Conservation (phyloP, 192 early-diverging fungal species). For the Coemansia sp. region DNA sequence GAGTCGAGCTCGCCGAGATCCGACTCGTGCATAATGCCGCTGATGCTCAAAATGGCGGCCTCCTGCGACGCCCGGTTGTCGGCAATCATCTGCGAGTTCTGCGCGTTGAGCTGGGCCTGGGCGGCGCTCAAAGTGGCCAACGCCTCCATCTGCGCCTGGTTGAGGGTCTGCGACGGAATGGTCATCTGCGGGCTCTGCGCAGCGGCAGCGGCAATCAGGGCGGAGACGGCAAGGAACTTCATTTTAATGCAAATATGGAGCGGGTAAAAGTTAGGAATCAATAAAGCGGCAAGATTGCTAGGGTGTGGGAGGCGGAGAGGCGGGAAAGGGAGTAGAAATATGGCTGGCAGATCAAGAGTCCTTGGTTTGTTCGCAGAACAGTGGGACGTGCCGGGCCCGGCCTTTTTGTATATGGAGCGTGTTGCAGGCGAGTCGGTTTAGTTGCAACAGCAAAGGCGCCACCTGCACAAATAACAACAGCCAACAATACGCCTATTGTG, state of each 20-base stretch:
- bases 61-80: slow-evolving; percentile 41
- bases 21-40: slow-evolving; percentile 19
- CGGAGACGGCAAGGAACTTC: slow-evolving; percentile 30
- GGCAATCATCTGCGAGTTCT: slow-evolving; percentile 43
- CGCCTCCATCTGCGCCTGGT: slow-evolving; percentile 39
- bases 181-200: slow-evolving; percentile 10
- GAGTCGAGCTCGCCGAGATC: slow-evolving; percentile 28
- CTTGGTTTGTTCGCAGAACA: neutral
- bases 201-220: slow-evolving; percentile 27
- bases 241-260: slow-evolving; percentile 3
- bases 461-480: neutral
- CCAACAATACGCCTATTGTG: neutral
- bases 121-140: slow-evolving; percentile 50
- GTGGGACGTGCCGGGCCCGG: neutral
- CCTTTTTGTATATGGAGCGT: neutral
- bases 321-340: too few species aligned
- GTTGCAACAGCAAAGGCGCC: neutral
- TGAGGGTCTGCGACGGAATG: slow-evolving; percentile 43
- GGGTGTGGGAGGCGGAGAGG: too few species aligned
- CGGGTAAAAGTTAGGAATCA: neutral
- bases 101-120: slow-evolving; percentile 38
- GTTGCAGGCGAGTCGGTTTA: neutral
- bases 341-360: too few species aligned
- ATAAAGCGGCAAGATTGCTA: too few species aligned
- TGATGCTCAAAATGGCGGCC: slow-evolving; percentile 45